phyloP scores from a whole-genome alignment of 352 stramenopile species.

The Phytophthora sojae region DNA sequence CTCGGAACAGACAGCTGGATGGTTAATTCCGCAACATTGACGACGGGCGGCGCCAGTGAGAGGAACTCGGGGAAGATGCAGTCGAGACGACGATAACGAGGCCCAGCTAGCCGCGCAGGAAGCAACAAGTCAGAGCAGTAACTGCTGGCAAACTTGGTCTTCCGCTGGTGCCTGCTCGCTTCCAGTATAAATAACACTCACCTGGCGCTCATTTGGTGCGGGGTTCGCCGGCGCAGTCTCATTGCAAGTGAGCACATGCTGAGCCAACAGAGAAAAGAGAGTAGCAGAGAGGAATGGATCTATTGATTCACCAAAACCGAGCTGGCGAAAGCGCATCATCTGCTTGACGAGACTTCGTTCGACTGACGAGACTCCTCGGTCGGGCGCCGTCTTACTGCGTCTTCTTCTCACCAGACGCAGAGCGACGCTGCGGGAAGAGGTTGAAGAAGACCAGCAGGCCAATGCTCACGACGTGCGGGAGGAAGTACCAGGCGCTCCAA shows the following conservation, averaged over 20 bases:
- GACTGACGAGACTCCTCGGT: background rate
- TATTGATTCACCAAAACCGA: constrained; percentile 40
- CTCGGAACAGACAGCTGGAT: constrained; percentile 19
- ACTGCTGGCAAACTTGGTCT: constrained; percentile 34
- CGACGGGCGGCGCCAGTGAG: constrained; percentile 30
- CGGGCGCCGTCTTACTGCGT: constrained; percentile 39
- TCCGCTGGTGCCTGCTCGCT: background rate
- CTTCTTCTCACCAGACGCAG: constrained; percentile 51
- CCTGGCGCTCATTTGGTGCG: background rate
- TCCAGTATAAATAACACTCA: constrained; percentile 27
- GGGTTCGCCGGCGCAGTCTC: constrained; percentile 18
- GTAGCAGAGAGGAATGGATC: constrained; percentile 17
- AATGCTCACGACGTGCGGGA: constrained; percentile 72
- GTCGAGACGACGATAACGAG: constrained; percentile 20
- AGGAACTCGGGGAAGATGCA: constrained; percentile 9
- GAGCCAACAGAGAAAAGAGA: constrained; percentile 7
- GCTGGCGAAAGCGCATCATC: constrained; percentile 7
- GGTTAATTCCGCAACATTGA: constrained; percentile 39
- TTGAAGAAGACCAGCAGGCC: constrained; percentile 68
- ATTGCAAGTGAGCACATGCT: constrained; percentile 9
- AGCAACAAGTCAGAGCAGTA: constrained; percentile 32
- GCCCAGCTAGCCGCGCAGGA: background rate
- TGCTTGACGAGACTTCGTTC: constrained; percentile 12
- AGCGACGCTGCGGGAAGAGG: constrained; percentile 61
- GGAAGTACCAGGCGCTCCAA: constrained; percentile 86